phyloP scores from a whole-genome alignment of 176 grass and related monocot genomes.

The Hordeum marinum region DNA sequence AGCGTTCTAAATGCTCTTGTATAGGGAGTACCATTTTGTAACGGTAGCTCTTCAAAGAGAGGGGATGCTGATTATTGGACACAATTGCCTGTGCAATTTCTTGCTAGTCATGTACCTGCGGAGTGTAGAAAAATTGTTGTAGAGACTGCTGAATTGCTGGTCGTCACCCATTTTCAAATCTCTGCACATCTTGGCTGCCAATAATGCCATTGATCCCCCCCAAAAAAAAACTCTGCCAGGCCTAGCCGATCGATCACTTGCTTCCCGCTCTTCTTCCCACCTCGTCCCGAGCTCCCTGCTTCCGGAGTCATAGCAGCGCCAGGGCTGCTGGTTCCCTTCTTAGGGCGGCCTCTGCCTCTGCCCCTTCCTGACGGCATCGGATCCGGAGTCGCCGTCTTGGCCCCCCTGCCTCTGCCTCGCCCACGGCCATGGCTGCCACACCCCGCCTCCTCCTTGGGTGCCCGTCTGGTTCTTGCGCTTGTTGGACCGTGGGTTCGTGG shows the following conservation, averaged over 20 bases:
- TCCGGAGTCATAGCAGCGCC: background rate
- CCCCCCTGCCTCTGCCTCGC: conserved; percentile 43
- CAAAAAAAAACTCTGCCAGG: background rate
- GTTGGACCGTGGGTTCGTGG: conserved; percentile 51
- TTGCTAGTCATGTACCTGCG: background rate
- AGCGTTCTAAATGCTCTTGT: too few relatives aligned
- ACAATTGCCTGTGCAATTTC: background rate
- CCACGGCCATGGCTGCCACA: conserved; percentile 20
- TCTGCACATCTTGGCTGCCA: background rate
- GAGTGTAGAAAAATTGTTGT: background rate
- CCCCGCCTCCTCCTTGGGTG: conserved; percentile 11
- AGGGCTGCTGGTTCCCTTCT: conserved; percentile 32
- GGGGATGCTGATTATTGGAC: background rate
- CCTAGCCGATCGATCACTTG: conserved; percentile 9
- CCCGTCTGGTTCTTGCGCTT: conserved; percentile 56
- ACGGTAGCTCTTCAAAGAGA: background rate
- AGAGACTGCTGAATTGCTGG: too few relatives aligned
- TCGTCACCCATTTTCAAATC: background rate
- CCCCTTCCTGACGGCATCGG: conserved; percentile 43
- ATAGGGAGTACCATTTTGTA: too few relatives aligned
- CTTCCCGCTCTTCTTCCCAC: conserved; percentile 38
- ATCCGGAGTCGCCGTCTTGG: conserved; percentile 30
- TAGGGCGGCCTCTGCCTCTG: conserved; percentile 64
- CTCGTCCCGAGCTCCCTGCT: conserved; percentile 33
- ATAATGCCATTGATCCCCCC: too few relatives aligned